Percentiles rank a stretch among this genome's conserved stretches.
phyloP scores from a whole-genome alignment of 768 basidiomycete genomes.

The Russula abietina region DNA sequence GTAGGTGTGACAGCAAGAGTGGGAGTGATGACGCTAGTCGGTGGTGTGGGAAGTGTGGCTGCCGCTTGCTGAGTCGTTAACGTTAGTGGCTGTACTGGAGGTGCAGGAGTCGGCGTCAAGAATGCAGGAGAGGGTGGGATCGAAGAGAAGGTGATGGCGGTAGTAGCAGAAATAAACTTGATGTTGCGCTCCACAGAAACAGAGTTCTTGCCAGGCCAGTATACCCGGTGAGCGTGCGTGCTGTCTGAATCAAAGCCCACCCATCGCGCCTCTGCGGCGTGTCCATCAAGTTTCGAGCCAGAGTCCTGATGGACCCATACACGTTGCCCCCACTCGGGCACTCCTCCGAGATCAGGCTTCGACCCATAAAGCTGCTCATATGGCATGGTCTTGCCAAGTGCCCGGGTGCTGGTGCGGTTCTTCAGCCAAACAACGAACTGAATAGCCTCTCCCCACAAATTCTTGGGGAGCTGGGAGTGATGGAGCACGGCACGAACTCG shows the following conservation, averaged over 20 bases:
- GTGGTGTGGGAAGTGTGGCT: too few relatives aligned
- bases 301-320: background rate
- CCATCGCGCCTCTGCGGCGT: background rate
- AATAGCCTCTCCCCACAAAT: slow-evolving; percentile 34
- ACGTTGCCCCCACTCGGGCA: background rate
- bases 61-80: too few relatives aligned
- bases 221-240: background rate
- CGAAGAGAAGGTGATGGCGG: too few relatives aligned
- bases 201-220: background rate
- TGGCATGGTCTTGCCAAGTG: background rate
- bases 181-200: background rate
- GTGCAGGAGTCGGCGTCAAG: too few relatives aligned
- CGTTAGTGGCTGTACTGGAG: too few relatives aligned
- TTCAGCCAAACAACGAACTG: background rate
- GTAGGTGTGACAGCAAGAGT: too few relatives aligned
- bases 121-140: too few relatives aligned
- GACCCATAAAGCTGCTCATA: background rate
- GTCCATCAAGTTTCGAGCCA: background rate
- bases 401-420: background rate
- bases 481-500: slow-evolving; percentile 32
- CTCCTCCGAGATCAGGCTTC: background rate
- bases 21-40: too few relatives aligned
- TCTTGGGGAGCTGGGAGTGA: too few relatives aligned
- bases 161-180: background rate
- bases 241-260: background rate